Conservation (phyloP, 352 stramenopile species). For the Peronospora farinosa region DNA sequence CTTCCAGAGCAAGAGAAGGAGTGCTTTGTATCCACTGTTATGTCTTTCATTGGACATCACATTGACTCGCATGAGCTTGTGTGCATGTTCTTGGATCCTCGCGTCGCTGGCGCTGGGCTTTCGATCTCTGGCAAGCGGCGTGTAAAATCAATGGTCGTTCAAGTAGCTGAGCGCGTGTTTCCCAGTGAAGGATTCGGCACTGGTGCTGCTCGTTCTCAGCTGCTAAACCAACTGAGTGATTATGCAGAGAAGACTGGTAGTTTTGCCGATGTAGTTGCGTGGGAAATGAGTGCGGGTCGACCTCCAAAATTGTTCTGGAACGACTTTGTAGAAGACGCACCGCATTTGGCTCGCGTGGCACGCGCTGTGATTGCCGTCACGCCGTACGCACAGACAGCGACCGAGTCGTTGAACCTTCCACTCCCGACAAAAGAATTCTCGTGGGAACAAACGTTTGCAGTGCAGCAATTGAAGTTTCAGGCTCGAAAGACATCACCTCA, state of each 20-base stretch:
- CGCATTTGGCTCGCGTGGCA: constrained; percentile 36
- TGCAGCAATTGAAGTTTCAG: constrained; percentile 32
- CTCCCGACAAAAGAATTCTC: constrained; percentile 3
- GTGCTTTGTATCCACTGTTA: constrained; percentile 3
- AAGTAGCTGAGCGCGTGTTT: constrained; percentile 29
- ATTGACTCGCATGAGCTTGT: constrained; percentile 38
- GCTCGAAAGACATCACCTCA: constrained; percentile 2
- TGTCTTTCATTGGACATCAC: constrained; percentile 13
- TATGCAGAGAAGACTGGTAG: constrained; percentile 31
- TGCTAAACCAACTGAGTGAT: constrained; percentile 37
- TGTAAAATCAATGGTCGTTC: constrained; percentile 40
- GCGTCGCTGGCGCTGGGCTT: constrained; percentile 33
- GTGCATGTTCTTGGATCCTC: constrained; percentile 43
- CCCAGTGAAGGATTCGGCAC: constrained; percentile 14
- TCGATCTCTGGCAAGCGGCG: constrained; percentile 37
- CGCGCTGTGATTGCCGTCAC: constrained; percentile 26
- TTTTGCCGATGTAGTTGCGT: constrained; percentile 40
- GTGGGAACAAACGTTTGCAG: constrained; percentile 21
- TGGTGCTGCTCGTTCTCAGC: constrained; percentile 9
- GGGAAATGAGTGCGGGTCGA: constrained; percentile 43
- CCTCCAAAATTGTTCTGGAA: constrained; percentile 40
- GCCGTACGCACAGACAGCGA: constrained; percentile 16
- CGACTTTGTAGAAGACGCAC: constrained; percentile 41
- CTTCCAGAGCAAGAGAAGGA: constrained; percentile 14
- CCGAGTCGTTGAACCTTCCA: constrained; percentile 4